phyloP scores from a whole-genome alignment of 257 asterid genomes.

The Fraxinus quadrangulata region DNA sequence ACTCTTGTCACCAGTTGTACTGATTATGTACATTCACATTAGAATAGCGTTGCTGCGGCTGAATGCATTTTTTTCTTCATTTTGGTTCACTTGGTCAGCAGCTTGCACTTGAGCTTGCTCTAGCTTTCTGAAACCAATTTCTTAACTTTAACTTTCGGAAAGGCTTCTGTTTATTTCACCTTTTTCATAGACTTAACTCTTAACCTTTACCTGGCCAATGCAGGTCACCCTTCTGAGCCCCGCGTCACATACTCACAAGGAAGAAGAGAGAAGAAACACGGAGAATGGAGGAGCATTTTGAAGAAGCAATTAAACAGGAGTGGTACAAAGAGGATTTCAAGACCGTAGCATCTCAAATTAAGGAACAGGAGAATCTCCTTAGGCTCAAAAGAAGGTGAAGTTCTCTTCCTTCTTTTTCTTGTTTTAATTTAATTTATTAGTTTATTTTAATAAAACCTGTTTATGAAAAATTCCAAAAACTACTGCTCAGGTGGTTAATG shows the following conservation, averaged over 20 bases:
- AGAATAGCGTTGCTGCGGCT: background rate
- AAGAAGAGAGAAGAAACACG: background rate
- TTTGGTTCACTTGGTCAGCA: background rate
- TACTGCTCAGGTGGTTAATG: conserved; percentile 71
- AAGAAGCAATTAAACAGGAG: conserved; percentile 18
- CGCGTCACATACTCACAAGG: background rate
- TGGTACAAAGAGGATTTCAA: conserved; percentile 37
- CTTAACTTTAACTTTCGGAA: background rate
- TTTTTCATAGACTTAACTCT: background rate
- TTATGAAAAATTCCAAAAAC: conserved; percentile 1
- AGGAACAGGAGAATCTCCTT: conserved; percentile 48
- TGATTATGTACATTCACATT: background rate
- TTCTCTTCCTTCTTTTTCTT: background rate
- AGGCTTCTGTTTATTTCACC: background rate
- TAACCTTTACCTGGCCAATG: background rate
- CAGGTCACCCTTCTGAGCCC: background rate
- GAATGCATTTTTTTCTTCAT: background rate
- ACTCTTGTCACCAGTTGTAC: background rate
- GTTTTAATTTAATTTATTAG: background rate
- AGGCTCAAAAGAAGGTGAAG: conserved; percentile 70
- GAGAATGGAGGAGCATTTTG: conserved; percentile 31
- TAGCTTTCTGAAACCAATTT: background rate
- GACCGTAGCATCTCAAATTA: conserved; percentile 39
- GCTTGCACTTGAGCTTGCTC: background rate
- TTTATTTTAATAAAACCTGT: background rate